Evolutionary conservation across 1,284 basidiomycete species (phyloP), one percentile per base, ranked within the genome.

Genomic region (Vanrija sp.): DNA sequence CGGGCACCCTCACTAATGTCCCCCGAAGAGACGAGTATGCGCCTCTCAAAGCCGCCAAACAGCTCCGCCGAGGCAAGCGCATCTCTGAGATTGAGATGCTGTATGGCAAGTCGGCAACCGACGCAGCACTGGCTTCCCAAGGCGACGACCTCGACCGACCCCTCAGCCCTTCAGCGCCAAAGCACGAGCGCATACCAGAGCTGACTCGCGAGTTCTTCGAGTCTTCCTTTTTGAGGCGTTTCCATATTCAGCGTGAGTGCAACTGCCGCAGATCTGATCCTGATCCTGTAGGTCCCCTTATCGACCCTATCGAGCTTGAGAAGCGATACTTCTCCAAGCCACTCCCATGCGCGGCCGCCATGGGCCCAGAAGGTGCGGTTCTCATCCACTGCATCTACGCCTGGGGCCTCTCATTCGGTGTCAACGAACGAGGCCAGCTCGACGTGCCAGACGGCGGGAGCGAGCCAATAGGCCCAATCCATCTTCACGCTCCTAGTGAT

Each of bases 361-460:
- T 69, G 84, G 76, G 74, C 5, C 61, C 64, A 2, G 85, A 48
- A 78, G 78, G 76, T 8, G 65, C 72, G 8, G 64, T 77, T 42
- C 54, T 69, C 73, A 77, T 81, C 45, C 59, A 63, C 51, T 59
- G 86, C 22, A 78, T 92, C 18, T 87, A 88, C 48, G 82, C 86
- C 18, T 94, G 89, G 89, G 90, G 88, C 0, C 82, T 85, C 2
- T 89, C 87, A 24, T 92, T 88, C 67, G 90, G 91, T 20, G 77
- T 93, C 42, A 83, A 93, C 69, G 87, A 90, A 63, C 79, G 79
- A 23, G 90, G 89, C 25, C 69, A 81, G 36, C 54, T 68, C 14
- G 68, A 72, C 44, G 47, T 71, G 1, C 60, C 64, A 0, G 71
- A 71, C 22, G 64, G 66, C 14, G 66, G 65, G n/a, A 60, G 59